Evolutionary conservation across 768 basidiomycete genomes (phyloP), one percentile per base, ranked within the genome.

Genomic region (Pleurotus salmoneostramineus): DNA sequence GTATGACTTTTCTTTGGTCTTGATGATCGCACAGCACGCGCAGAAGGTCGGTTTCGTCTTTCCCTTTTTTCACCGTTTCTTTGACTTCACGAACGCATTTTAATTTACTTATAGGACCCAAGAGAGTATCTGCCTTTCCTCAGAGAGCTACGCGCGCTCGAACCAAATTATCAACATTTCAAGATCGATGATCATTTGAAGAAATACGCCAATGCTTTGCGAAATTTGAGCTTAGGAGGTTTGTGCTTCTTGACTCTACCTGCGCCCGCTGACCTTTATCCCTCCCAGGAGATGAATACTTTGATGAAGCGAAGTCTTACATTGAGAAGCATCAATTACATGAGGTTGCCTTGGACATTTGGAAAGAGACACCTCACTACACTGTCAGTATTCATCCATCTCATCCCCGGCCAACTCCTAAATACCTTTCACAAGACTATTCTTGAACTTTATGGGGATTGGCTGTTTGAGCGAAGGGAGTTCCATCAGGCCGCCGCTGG

Each of bases 81-180:
- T 14, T 49, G 48, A 51, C 15, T n/a, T 46, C 21, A 27, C n/a
- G 50, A 54, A 5, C 42, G 15, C 54, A 31, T 15, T 46, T 52
- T 10, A 49, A 12, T 56, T 56, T 61, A 3, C 35, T 58, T 58
- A 31, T 63, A 98, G 96, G 97, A 99, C 70, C 97, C 97, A 5
- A 81, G 95, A 64, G 97, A 99, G 68, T 99, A 99, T 66, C 83
- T 99, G 0, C 97, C 97, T 0, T 98, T 99, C 84, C 80, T 99
- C 34, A 85, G 93, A 6, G 93, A 96, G 62, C 79, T 99, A 6
- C 84, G 92, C 15, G 80, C 87, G 0, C 71, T 93, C 64, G 89
- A 93, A 46, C 83, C 82, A 58, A 81, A 84, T 66, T 92, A 96
- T 65, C 95, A 98, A 63, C 76, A 84, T 46, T 97, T 92, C 76